Evolutionary conservation across 257 asterid genomes (phyloP).

Genomic region (Rubia yunnanensis): DNA sequence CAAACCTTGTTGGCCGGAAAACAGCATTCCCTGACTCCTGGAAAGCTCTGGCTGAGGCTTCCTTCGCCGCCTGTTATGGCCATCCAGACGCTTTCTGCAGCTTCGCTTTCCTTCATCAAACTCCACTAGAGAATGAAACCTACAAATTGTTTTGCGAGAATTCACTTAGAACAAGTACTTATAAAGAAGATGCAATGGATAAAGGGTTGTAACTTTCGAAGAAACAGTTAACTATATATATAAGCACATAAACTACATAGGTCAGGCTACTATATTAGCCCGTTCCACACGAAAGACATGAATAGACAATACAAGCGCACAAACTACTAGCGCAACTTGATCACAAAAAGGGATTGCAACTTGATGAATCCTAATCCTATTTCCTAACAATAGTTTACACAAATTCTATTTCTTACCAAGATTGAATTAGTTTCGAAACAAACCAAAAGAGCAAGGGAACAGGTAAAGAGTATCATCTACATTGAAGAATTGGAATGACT

Average conservation of each 20-base stretch:
- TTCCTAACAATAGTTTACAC: neutral
- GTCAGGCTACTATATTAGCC: no score
- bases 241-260: no score
- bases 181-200: neutral
- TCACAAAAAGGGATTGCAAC: neutral
- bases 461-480: neutral
- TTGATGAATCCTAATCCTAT: neutral
- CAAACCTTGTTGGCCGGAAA: conserved; percentile 34
- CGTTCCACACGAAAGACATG: neutral
- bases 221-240: neutral
- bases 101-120: conserved; percentile 88
- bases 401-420: neutral
- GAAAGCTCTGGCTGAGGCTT: conserved; percentile 67
- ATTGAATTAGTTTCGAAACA: neutral
- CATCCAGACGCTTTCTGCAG: conserved; percentile 89
- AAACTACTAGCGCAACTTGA: neutral
- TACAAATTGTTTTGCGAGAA: conserved; percentile 9
- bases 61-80: conserved; percentile 84
- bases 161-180: neutral
- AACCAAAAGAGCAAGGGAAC: neutral
- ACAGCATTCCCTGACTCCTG: conserved; percentile 30
- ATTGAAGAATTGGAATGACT: neutral
- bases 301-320: neutral
- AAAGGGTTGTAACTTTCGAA: neutral
- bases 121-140: conserved; percentile 84